These are phyloP conservation scores for Chernovozyma sophiae-reginae DNA, from an alignment of 1,139 yeast species.

Conservation along the genomic window DNA sequence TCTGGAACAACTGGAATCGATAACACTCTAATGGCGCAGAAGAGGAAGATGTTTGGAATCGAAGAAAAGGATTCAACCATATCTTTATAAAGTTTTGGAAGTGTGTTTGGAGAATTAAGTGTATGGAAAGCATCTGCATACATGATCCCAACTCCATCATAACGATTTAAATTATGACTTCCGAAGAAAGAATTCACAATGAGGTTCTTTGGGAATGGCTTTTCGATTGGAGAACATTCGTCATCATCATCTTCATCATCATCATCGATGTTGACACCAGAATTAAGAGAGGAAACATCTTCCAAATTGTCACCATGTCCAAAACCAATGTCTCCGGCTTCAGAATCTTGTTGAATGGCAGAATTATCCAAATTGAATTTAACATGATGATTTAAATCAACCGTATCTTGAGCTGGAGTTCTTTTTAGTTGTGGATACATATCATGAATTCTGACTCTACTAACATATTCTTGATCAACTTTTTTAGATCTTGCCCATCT, in stretches of 20 bases:
- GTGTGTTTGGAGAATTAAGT: slow-evolving; percentile 35
- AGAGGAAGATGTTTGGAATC: slow-evolving; percentile 39
- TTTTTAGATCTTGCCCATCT: slow-evolving; percentile 43
- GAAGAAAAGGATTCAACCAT: slow-evolving; percentile 35
- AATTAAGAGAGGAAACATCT: background rate
- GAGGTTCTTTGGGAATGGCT: slow-evolving; percentile 4
- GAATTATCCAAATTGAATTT: slow-evolving; percentile 2
- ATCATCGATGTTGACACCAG: background rate
- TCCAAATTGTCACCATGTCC: background rate
- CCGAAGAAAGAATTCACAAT: slow-evolving; percentile 21
- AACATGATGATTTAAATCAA: slow-evolving; percentile 12
- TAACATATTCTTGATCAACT: slow-evolving; percentile 30
- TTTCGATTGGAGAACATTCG: slow-evolving; percentile 1
- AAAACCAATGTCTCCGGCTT: slow-evolving; percentile 1
- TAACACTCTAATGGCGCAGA: slow-evolving; percentile 37
- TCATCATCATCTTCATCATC: slow-evolving; percentile 1
- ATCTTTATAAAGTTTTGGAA: slow-evolving; percentile 37
- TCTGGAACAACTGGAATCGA: slow-evolving; percentile 36
- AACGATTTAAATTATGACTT: slow-evolving; percentile 16
- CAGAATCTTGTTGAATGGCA: background rate
- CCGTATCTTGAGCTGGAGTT: slow-evolving; percentile 18
- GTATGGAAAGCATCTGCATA: slow-evolving; percentile 31
- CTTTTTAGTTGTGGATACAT: slow-evolving; percentile 22
- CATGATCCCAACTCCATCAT: slow-evolving; percentile 39
- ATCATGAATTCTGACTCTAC: slow-evolving; percentile 26